phyloP scores from a whole-genome alignment of 192 early-diverging fungal genomes.

The Phycomyces nitens region DNA sequence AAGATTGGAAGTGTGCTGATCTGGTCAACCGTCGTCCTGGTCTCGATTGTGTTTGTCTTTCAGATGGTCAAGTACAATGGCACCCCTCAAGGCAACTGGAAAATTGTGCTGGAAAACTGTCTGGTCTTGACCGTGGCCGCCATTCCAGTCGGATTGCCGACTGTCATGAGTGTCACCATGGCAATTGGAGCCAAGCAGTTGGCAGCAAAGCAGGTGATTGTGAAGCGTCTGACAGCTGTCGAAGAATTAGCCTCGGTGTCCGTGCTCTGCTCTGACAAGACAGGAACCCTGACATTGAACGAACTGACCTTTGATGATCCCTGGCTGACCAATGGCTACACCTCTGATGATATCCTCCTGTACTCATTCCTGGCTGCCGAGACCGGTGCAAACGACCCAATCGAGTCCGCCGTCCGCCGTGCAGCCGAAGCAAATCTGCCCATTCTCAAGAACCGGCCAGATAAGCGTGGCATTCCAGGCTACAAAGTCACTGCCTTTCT shows the following conservation, averaged over 20 bases:
- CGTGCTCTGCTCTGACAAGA: conserved; percentile 82
- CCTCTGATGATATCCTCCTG: conserved; percentile 76
- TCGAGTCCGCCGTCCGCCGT: conserved; percentile 84
- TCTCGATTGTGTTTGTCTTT: conserved; percentile 78
- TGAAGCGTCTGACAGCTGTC: conserved; percentile 91
- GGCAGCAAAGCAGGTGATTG: conserved; percentile 90
- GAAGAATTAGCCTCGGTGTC: conserved; percentile 93
- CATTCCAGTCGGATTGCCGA: conserved; percentile 92
- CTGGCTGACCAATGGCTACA: conserved; percentile 61
- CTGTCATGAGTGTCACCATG: conserved; percentile 96
- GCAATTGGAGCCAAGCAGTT: conserved; percentile 93
- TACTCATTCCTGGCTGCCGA: conserved; percentile 83
- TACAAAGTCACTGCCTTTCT: conserved; percentile 89
- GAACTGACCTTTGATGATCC: conserved; percentile 91
- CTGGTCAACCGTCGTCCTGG: conserved; percentile 72
- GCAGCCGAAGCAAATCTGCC: conserved; percentile 75
- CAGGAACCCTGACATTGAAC: conserved; percentile 91
- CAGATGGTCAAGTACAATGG: conserved; percentile 56
- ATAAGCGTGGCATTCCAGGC: conserved; percentile 66
- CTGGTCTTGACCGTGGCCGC: conserved; percentile 92
- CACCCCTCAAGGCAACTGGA: conserved; percentile 49
- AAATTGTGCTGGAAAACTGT: conserved; percentile 63
- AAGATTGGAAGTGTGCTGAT: conserved; percentile 92
- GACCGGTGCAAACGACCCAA: conserved; percentile 87
- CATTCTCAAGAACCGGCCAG: conserved; percentile 53